These are phyloP conservation scores for Pichia nakasei DNA, from an alignment of 805 yeast genomes.

Conservation along the genomic window DNA sequence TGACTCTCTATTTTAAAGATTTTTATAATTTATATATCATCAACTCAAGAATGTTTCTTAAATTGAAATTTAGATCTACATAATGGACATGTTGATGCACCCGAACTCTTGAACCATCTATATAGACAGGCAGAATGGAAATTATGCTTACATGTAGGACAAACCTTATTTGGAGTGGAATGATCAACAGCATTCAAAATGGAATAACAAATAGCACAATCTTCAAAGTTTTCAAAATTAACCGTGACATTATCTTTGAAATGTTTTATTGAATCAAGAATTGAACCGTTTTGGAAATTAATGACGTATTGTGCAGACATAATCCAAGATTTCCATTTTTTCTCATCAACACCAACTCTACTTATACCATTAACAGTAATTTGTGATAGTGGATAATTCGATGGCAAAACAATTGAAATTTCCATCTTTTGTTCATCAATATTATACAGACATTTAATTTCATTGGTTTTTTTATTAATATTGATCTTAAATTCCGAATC, in stretches of 20 bases:
- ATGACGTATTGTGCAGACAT: constrained; percentile 82
- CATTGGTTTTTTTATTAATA: constrained; percentile 52
- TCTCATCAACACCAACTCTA: constrained; percentile 82
- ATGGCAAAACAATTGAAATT: constrained; percentile 65
- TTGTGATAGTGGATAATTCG: constrained; percentile 66
- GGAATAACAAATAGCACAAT: constrained; percentile 95
- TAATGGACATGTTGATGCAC: constrained; percentile 87
- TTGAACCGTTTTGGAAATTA: constrained; percentile 63
- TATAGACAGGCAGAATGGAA: constrained; percentile 94
- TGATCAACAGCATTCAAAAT: constrained; percentile 79
- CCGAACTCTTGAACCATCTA: constrained; percentile 95
- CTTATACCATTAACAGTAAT: constrained; percentile 70
- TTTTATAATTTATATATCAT: neutral
- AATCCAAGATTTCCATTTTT: constrained; percentile 92
- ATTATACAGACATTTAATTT: constrained; percentile 60
- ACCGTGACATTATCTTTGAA: constrained; percentile 67
- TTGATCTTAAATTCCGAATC: constrained; percentile 49
- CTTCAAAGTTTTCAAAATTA: constrained; percentile 91
- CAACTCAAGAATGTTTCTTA: constrained; percentile 21
- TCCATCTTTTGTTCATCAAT: constrained; percentile 87
- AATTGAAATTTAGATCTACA: constrained; percentile 50
- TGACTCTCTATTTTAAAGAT: neutral
- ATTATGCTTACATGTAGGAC: constrained; percentile 86
- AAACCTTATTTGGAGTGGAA: constrained; percentile 79
- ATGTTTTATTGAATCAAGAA: constrained; percentile 57